A percentile compares a stretch with the other conserved stretches of the same genome.
phyloP scores from a whole-genome alignment of 2,329 filamentous ascomycete species.

The Myrmaecium sp. region DNA sequence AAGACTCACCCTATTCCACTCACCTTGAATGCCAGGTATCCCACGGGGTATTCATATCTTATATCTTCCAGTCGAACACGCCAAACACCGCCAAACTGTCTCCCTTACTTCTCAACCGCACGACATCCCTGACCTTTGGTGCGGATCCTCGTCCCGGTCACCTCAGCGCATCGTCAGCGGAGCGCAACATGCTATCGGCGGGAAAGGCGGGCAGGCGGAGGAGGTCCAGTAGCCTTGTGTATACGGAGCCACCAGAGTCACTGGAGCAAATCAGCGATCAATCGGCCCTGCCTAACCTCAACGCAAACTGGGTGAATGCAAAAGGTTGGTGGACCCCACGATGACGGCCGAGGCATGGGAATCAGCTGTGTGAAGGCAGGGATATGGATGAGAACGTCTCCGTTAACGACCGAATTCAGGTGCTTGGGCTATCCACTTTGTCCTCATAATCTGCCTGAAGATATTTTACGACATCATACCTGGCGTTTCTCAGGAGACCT shows the following conservation, averaged over 20 bases:
- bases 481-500: conserved; percentile 91
- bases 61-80: too few relatives aligned
- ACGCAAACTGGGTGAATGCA: conserved; percentile 97
- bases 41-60: too few relatives aligned
- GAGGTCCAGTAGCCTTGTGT: conserved; percentile 95
- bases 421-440: conserved; percentile 94
- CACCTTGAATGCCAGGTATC: too few relatives aligned
- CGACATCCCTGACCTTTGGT: conserved; percentile 65
- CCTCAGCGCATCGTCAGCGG: conserved; percentile 11
- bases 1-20: too few relatives aligned
- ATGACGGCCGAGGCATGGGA: neutral
- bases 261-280: conserved; percentile 97
- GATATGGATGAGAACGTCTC: neutral
- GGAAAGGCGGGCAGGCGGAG: conserved; percentile 57
- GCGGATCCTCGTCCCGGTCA: conserved; percentile 45
- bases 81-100: conserved; percentile 90
- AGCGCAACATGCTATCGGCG: conserved; percentile 17
- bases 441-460: conserved; percentile 81
- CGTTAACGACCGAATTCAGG: conserved; percentile 36
- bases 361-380: neutral
- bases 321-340: conserved; percentile 59
- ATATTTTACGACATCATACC: conserved; percentile 95
- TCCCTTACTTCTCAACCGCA: conserved; percentile 76
- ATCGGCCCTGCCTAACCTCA: conserved; percentile 82
- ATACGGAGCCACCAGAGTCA: conserved; percentile 90